Evolutionary conservation across 2,329 filamentous ascomycete genomes (phyloP).

Genomic region (Talaromyces sp.): DNA sequence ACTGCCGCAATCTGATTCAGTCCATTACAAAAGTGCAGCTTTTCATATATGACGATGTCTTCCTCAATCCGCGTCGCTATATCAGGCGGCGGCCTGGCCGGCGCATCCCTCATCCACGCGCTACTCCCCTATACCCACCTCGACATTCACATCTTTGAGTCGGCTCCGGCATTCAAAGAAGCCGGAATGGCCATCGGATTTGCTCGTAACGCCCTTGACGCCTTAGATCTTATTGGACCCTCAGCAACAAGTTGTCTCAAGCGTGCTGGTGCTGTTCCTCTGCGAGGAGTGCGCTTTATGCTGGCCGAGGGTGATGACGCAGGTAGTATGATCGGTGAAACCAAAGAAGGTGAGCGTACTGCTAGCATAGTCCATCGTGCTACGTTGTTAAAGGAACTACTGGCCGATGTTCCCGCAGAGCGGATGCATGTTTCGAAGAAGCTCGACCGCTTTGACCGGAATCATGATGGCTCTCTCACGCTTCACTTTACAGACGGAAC

Average conservation of each 20-base stretch:
- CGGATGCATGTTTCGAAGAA: conserved; percentile 29
- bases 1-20: neutral
- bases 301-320: conserved; percentile 22
- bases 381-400: conserved; percentile 7
- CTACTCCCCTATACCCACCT: conserved; percentile 29
- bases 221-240: conserved; percentile 29
- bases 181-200: conserved; percentile 36
- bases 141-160: conserved; percentile 33
- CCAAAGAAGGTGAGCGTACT: conserved; percentile 22
- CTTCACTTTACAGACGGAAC: conserved; percentile 11
- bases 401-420: conserved; percentile 10
- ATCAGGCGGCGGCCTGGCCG: conserved; percentile 41
- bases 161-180: conserved; percentile 25
- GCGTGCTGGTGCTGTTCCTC: conserved; percentile 15
- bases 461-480: conserved; percentile 11
- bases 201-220: conserved; percentile 32
- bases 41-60: neutral
- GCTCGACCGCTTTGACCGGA: conserved; percentile 15
- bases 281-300: conserved; percentile 14
- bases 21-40: neutral
- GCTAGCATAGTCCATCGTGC: conserved; percentile 5
- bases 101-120: conserved; percentile 31
- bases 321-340: conserved; percentile 22
- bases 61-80: conserved; percentile 9
- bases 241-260: conserved; percentile 3